Evolutionary conservation across 805 yeast species (phyloP), one percentile per base, ranked within the genome.

Genomic region (Torulaspora gathmanii): DNA sequence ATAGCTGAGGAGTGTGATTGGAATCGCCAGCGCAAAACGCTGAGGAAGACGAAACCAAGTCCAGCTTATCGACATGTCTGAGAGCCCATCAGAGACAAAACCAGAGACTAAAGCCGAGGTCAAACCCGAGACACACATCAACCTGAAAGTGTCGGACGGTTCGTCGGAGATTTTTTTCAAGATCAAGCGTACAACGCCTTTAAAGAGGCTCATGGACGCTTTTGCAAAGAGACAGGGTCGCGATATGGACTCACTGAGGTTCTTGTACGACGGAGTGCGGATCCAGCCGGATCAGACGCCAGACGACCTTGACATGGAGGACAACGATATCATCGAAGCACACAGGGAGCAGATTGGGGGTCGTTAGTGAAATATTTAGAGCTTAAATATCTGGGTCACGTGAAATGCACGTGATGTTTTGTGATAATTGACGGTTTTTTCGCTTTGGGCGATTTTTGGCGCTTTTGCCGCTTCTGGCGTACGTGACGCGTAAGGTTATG

Each of bases 151-250:
- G 38, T 82, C 95, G 28, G 99, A 93, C 67, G 95, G 95, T 38
- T 75, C 83, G 43, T 84, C 95, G 16, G 99, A 93, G 67, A 90
- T 93, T 52, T 89, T 85, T 68, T 93, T 93, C 82, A 90, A 91
- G 69, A 91, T 93, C 68, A 89, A 90, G 72, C 79, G 86, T 70
- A 76, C 90, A 33, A 93, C 99, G 4, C 95, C 91, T 38, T 77
- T 93, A 74, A 86, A 80, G 68, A 86, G 96, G 71, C 80, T 93
- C 60, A 91, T 93, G 89, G 98, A 91, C 61, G 96, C 97, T 10
- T 93, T 91, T 67, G 95, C 98, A 67, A 90, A 90, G 71, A 86
- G 99, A 74, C 96, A 91, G 63, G 98, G 98, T 35, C 91, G 91
- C 67, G 80, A 84, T 53, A 70, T 84, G 62, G 80, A 78, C 55